Base-by-base conservation (phyloP, 352 stramenopile genomes). In the Pythium rhizo-oryzae region DNA sequence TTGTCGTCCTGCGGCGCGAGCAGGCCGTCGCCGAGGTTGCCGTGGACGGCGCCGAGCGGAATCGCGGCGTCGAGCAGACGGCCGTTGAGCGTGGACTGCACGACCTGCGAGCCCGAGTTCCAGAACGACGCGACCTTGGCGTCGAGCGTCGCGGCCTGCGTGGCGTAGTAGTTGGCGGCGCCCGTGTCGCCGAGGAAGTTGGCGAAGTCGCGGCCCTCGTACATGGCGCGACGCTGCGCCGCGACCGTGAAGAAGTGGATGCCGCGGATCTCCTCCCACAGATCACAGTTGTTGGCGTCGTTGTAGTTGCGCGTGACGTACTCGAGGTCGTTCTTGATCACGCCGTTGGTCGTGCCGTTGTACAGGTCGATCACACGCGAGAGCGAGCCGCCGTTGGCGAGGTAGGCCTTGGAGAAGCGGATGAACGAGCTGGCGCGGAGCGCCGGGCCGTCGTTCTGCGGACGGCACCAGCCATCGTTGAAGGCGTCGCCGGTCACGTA, bases 171-270 rank as follows among this genome's bases (percentile, higher is more conserved):
- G 15, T 35, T 41, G 13, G 68, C 68, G 7, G 68, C 44, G 35
- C 47, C 68, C 12, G 52, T 41, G 62, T 74, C 68, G 15, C 68
- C 68, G 25, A 70, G 12, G 30, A 66, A 51, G 1, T n/a, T 61
- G 19, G 62, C 68, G 47, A 74, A 74, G n/a, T 70, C 68, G 49
- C 39, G 23, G 12, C 46, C 62, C 53, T 74, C 68, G 53, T 70
- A 53, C 12, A 74, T 28, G 30, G 68, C 61, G 28, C 68, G 68
- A 46, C 68, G 68, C 62, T 74, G 62, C 47, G 58, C 60, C 0
- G 57, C 68, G 56, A 74, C 39, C 13, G 68, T 74, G 61, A 70
- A 74, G 57, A 74, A 74, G 61, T 74, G 68, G 51, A 64, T 25
- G 41, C 62, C 61, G 24, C 61, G 68, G 41, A 58, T 62, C 35